These are phyloP conservation scores for Spongospora subterranea DNA, from an alignment of 208 protist species.

Conservation along the genomic window DNA sequence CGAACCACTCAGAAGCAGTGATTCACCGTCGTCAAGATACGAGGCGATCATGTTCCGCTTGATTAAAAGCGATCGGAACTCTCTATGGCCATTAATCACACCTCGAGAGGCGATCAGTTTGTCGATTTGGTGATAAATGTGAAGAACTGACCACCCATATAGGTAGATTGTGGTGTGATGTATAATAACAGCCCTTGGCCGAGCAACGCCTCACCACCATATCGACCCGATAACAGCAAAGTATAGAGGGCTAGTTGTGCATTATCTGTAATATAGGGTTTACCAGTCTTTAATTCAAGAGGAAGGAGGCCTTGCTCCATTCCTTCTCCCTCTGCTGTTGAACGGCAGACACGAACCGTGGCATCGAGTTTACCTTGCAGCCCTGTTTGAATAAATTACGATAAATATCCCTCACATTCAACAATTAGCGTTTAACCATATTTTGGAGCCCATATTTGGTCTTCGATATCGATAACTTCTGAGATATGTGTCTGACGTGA, in stretches of 20 bases:
- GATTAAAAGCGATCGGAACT: constrained; percentile 2
- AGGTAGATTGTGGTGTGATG: constrained; percentile 9
- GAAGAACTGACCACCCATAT: neutral
- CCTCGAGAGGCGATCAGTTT: neutral
- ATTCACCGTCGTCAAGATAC: neutral
- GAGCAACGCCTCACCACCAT: neutral
- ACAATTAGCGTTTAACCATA: neutral
- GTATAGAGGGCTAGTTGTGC: constrained; percentile 39
- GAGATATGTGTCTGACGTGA: neutral
- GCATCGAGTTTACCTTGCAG: constrained; percentile 49
- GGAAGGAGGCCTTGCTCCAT: neutral
- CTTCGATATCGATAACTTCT: constrained; percentile 42
- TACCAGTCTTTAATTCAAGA: constrained; percentile 39
- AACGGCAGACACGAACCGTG: neutral
- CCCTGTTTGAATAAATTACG: neutral
- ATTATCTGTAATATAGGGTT: constrained; percentile 24
- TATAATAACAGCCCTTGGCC: constrained; percentile 23
- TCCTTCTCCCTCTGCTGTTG: neutral
- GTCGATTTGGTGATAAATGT: neutral
- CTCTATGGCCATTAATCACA: neutral
- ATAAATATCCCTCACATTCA: neutral
- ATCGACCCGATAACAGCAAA: neutral
- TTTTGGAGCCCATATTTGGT: constrained; percentile 2
- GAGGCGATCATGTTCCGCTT: constrained; percentile 41
- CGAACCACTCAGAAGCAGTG: neutral